Evolutionary conservation across 306 rosid species (phyloP).

Genomic region (Vicia sativa): DNA sequence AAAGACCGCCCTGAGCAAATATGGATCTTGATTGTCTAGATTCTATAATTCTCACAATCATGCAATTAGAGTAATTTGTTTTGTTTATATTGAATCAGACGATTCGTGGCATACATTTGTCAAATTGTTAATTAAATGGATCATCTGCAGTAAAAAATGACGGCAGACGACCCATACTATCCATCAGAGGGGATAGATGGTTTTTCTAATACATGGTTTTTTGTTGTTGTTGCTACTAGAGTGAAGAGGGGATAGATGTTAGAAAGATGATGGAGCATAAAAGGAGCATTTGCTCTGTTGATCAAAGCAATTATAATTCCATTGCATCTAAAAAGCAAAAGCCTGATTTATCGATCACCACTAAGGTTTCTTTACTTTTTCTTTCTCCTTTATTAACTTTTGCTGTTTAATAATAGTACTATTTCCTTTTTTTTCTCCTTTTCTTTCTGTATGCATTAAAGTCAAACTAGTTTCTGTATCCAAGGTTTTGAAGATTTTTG

Average conservation of each 20-base stretch:
- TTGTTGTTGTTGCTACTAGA: conserved; percentile 44
- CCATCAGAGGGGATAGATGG: neutral
- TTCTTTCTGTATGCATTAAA: conserved; percentile 11
- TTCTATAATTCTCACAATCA: neutral
- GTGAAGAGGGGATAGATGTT: conserved; percentile 74
- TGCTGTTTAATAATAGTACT: conserved; percentile 8
- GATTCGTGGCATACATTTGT: neutral
- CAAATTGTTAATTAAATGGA: neutral
- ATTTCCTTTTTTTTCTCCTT: neutral
- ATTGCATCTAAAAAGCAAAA: conserved; percentile 88
- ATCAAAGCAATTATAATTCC: conserved; percentile 64
- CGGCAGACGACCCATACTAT: neutral
- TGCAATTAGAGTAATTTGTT: neutral
- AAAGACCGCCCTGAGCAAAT: neutral
- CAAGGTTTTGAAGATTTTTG: too few species aligned
- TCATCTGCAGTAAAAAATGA: neutral
- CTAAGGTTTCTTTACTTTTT: conserved; percentile 65
- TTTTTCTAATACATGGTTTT: conserved; percentile 20
- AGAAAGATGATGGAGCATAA: conserved; percentile 83
- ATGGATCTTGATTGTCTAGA: neutral
- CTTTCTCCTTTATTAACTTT: conserved; percentile 18
- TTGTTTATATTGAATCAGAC: neutral
- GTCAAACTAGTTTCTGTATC: conserved; percentile 5
- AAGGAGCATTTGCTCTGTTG: conserved; percentile 82
- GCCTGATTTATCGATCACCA: conserved; percentile 69